These are phyloP conservation scores for Cornus kousa DNA, from an alignment of 148 eudicot genomes.

Conservation along the genomic window DNA sequence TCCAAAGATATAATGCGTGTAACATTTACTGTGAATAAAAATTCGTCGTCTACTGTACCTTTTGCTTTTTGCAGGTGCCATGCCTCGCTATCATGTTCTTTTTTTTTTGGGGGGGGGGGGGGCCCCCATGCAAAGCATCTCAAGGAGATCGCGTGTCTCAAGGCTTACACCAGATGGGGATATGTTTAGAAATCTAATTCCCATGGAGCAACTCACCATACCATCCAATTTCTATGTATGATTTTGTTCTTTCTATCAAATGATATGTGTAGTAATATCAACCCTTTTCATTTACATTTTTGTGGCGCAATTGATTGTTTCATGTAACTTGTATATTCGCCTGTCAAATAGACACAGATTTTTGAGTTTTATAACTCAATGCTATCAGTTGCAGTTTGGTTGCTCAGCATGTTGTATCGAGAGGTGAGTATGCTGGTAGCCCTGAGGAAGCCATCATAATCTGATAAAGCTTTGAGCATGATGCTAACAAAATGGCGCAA, in stretches of 20 bases:
- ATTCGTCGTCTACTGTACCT: constrained; percentile 6
- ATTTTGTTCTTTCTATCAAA: not conserved
- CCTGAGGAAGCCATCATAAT: not conserved
- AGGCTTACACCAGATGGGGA: not conserved
- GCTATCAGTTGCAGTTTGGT: not conserved
- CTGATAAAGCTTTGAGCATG: not conserved
- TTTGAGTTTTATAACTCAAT: not conserved
- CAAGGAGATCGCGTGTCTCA: not conserved
- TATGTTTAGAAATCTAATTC: not conserved
- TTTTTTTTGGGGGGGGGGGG: too few species aligned
- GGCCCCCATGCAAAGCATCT: constrained; percentile 4
- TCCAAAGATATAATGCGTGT: not conserved
- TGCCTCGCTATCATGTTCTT: not conserved
- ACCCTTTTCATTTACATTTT: not conserved
- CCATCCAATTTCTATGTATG: not conserved
- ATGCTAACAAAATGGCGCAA: too few species aligned
- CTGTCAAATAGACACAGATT: not conserved
- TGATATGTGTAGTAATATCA: not conserved
- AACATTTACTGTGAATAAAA: not conserved
- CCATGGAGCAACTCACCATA: not conserved
- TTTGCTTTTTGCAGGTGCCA: constrained; percentile 8
- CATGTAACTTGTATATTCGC: not conserved
- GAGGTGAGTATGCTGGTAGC: not conserved
- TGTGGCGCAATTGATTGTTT: not conserved
- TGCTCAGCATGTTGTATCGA: not conserved